These are phyloP conservation scores for Castanea sativa DNA, from an alignment of 306 rosid species.

Conservation along the genomic window DNA sequence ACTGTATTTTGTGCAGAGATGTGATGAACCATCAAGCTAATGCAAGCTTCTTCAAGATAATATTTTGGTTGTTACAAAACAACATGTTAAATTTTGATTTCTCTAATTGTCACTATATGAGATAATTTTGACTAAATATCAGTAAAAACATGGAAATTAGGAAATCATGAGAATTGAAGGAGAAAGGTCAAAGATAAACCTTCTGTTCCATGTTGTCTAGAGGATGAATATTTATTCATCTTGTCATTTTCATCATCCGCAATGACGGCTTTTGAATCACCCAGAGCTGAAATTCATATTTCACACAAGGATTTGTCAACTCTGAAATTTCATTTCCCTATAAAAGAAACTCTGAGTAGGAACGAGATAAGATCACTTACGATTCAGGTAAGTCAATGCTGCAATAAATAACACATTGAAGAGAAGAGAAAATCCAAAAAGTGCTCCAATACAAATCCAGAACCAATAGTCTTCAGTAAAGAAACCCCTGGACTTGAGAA, in stretches of 20 bases:
- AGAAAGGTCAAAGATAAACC: constrained; percentile 3
- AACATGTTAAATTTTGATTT: not conserved
- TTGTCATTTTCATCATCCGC: constrained; percentile 26
- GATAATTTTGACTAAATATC: not conserved
- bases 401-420: constrained; percentile 49
- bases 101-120: not conserved
- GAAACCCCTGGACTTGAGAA: constrained; percentile 61
- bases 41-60: not conserved
- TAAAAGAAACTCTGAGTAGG: not conserved
- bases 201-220: constrained; percentile 10
- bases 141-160: not conserved
- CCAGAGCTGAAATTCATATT: constrained; percentile 44
- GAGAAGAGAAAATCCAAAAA: constrained; percentile 61
- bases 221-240: constrained; percentile 8
- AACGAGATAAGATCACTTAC: constrained; percentile 35
- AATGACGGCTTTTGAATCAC: constrained; percentile 46
- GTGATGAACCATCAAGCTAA: not conserved
- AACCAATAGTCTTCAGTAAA: constrained; percentile 57
- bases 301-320: not conserved
- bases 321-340: not conserved
- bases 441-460: constrained; percentile 76
- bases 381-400: constrained; percentile 61
- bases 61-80: not conserved
- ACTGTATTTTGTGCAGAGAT: not conserved
- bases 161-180: constrained; percentile 3